These are phyloP conservation scores for Zopfochytrium polystomum DNA, from an alignment of 371 early-diverging fungal genomes.

Conservation along the genomic window DNA sequence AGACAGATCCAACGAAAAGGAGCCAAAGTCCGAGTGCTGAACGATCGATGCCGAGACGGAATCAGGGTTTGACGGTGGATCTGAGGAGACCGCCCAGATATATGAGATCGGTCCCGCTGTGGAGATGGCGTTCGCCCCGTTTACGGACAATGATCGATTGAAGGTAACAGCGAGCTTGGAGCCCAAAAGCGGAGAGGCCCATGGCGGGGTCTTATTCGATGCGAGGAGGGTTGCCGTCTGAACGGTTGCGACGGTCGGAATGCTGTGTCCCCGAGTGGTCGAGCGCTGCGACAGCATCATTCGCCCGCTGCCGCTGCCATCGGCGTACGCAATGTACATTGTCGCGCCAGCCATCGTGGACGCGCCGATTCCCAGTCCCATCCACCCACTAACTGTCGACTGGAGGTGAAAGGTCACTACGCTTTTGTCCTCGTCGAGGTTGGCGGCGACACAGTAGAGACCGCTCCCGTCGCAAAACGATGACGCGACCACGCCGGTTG, in stretches of 20 bases:
- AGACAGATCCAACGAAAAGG: slow-evolving; percentile 19
- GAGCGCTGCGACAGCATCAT: slow-evolving; percentile 19
- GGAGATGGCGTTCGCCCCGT: not conserved
- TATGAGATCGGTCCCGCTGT: slow-evolving; percentile 14
- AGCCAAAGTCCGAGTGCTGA: slow-evolving; percentile 15
- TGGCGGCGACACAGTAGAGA: no score
- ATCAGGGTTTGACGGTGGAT: not conserved
- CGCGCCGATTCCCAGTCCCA: slow-evolving; percentile 26
- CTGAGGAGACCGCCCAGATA: slow-evolving; percentile 14
- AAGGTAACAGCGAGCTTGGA: slow-evolving; percentile 10
- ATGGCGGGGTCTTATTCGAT: not conserved
- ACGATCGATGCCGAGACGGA: not conserved
- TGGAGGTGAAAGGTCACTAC: slow-evolving; percentile 14
- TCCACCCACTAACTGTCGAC: slow-evolving; percentile 15
- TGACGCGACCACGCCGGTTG: no score
- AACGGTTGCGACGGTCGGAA: slow-evolving; percentile 1
- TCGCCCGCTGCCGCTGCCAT: not conserved
- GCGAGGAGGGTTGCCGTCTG: not conserved
- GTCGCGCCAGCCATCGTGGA: slow-evolving; percentile 20
- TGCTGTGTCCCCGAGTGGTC: slow-evolving; percentile 5
- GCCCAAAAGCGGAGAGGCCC: slow-evolving; percentile 4
- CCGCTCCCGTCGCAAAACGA: no score
- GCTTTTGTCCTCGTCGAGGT: no score
- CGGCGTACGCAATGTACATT: slow-evolving; percentile 27
- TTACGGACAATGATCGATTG: no score